These are phyloP conservation scores for Xylaria flabelliformis DNA, from an alignment of 495 filamentous ascomycete genomes.

Conservation along the genomic window DNA sequence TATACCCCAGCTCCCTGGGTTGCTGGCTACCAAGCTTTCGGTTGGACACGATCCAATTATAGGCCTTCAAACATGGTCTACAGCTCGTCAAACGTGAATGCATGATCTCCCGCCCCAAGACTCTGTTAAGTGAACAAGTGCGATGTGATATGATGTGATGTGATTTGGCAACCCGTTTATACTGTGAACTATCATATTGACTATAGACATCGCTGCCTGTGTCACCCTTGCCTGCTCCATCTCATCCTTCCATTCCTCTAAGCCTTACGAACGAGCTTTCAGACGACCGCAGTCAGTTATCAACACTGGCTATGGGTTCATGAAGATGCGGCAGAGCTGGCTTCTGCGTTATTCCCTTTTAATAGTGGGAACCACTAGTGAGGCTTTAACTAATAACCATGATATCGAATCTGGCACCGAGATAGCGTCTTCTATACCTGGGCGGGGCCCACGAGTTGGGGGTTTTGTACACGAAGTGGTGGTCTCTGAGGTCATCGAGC, in stretches of 20 bases:
- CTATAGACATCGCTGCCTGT: constrained; percentile 33
- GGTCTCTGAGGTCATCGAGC: constrained; percentile 1
- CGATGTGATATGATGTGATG: not conserved
- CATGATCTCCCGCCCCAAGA: constrained; percentile 23
- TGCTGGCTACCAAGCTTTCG: constrained; percentile 15
- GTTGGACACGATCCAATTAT: not conserved
- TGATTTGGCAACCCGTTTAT: constrained; percentile 4
- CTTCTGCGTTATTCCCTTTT: constrained; percentile 37
- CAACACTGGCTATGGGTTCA: constrained; percentile 36
- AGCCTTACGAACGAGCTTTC: constrained; percentile 32
- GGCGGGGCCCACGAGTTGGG: not conserved
- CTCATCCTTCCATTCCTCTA: constrained; percentile 25
- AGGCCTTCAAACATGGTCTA: constrained; percentile 16
- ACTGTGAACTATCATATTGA: constrained; percentile 29
- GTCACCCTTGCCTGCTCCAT: constrained; percentile 24
- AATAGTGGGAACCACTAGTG: constrained; percentile 41
- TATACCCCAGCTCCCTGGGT: constrained; percentile 8
- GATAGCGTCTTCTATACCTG: not conserved
- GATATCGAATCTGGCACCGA: constrained; percentile 22
- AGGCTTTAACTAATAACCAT: constrained; percentile 32
- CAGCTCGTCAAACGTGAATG: constrained; percentile 28
- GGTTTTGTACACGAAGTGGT: not conserved
- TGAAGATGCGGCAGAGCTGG: constrained; percentile 40
- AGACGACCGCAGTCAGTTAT: constrained; percentile 28
- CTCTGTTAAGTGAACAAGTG: constrained; percentile 25